Percentiles rank a stretch among this genome's conserved stretches.
These are phyloP conservation scores for Rubus idaeus DNA, from an alignment of 306 rosid species.

Conservation along the genomic window DNA sequence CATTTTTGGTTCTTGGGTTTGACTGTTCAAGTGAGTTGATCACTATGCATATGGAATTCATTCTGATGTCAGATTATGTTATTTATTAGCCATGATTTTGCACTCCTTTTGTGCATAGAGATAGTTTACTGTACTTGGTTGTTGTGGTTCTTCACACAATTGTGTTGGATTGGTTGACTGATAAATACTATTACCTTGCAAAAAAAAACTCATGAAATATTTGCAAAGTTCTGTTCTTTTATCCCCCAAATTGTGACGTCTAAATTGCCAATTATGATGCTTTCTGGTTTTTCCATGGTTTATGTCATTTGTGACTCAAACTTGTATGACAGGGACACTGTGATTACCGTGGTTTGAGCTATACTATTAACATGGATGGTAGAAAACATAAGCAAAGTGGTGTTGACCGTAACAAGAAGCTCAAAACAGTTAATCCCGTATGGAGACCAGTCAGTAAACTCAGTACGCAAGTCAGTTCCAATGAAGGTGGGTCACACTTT, in stretches of 20 bases:
- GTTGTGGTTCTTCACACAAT: neutral
- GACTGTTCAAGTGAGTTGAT: neutral
- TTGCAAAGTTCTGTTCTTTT: too few relatives aligned
- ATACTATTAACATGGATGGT: slow-evolving; percentile 46
- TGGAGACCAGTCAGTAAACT: slow-evolving; percentile 70
- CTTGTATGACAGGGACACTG: slow-evolving; percentile 35
- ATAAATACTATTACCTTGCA: too few relatives aligned
- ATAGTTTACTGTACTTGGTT: neutral
- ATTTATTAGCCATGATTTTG: neutral
- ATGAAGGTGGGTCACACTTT: slow-evolving; percentile 46
- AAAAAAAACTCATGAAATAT: too few relatives aligned
- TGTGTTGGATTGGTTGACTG: neutral
- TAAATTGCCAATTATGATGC: neutral
- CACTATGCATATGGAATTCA: neutral
- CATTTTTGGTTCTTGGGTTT: neutral
- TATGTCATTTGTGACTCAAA: neutral
- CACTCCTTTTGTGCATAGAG: neutral
- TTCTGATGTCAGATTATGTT: too few relatives aligned
- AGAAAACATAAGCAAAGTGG: slow-evolving; percentile 39
- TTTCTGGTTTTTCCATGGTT: neutral
- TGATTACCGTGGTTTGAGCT: slow-evolving; percentile 41
- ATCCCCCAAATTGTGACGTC: too few relatives aligned
- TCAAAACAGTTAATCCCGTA: slow-evolving; percentile 28
- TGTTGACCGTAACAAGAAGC: slow-evolving; percentile 37
- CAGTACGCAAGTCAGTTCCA: slow-evolving; percentile 43